Conservation (phyloP, 2,329 filamentous ascomycete species). For the Zymoseptoria crescenta region DNA sequence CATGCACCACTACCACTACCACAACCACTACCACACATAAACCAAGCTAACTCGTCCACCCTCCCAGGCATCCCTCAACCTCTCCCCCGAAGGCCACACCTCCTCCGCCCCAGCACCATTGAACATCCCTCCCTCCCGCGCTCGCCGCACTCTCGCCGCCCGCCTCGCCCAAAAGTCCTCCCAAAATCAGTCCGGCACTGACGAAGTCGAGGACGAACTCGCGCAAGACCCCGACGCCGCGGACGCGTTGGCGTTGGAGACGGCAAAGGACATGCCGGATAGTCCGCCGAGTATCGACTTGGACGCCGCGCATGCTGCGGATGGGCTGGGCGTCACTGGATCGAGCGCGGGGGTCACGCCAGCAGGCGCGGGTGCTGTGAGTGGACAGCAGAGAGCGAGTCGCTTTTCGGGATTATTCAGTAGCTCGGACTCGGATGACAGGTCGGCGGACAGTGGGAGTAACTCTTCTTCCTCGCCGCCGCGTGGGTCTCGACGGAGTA, state of each 20-base stretch:
- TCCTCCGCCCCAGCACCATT: constrained; percentile 57
- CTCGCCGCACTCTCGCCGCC: constrained; percentile 81
- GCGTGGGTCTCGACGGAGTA: constrained; percentile 44
- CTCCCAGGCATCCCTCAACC: background rate
- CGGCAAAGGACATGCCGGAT: constrained; percentile 25
- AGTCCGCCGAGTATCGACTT: constrained; percentile 20
- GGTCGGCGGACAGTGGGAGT: constrained; percentile 31
- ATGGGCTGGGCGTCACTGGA: constrained; percentile 22
- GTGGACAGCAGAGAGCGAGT: constrained; percentile 20
- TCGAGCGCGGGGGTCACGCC: constrained; percentile 14
- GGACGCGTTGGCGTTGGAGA: constrained; percentile 25
- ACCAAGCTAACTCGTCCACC: constrained; percentile 2
- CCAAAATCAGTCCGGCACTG: constrained; percentile 5
- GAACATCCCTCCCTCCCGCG: constrained; percentile 78
- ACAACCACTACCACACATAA: constrained; percentile 1
- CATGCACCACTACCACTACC: background rate
- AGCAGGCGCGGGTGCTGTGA: constrained; percentile 4
- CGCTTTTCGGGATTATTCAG: constrained; percentile 23
- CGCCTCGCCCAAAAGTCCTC: constrained; percentile 54
- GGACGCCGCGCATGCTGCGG: constrained; percentile 5
- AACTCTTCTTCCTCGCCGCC: constrained; percentile 32
- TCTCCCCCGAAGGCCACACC: constrained; percentile 19
- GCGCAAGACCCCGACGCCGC: constrained; percentile 26
- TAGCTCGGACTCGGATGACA: constrained; percentile 36
- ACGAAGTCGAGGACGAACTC: constrained; percentile 21